Conservation (phyloP, 345 rosid species). For the Hirschfeldia incana region DNA sequence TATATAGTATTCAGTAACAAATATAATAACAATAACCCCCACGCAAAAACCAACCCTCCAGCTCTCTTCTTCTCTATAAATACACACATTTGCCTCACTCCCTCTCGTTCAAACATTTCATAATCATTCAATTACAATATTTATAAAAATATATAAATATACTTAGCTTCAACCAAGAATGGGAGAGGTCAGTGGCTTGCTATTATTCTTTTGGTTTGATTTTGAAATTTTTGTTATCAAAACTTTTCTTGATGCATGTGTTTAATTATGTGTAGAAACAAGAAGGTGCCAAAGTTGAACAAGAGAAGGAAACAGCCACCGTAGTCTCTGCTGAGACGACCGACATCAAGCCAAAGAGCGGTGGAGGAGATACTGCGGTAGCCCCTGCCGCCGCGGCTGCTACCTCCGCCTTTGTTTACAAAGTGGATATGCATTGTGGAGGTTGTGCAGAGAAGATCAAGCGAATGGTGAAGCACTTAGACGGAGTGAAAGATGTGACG, state of each 20-base stretch:
- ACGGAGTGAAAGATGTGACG: slow-evolving; percentile 72
- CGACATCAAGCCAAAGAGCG: slow-evolving; percentile 48
- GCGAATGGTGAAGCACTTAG: slow-evolving; percentile 43
- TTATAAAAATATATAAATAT: not conserved
- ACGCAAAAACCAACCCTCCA: not conserved
- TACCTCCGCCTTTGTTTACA: slow-evolving; percentile 48
- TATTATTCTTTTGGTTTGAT: too few relatives aligned
- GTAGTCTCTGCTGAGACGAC: slow-evolving; percentile 39
- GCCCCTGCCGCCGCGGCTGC: slow-evolving; percentile 29
- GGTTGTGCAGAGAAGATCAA: slow-evolving; percentile 81
- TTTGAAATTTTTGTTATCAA: too few relatives aligned
- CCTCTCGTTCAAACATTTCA: slow-evolving; percentile 33
- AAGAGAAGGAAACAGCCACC: slow-evolving; percentile 45
- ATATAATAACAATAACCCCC: slow-evolving; percentile 14
- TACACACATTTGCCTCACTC: slow-evolving; percentile 37
- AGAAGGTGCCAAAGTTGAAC: slow-evolving; percentile 53
- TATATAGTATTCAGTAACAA: slow-evolving; percentile 8
- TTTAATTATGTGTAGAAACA: slow-evolving; percentile 17
- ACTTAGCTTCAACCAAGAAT: slow-evolving; percentile 31
- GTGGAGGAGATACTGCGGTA: slow-evolving; percentile 25
- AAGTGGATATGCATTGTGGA: slow-evolving; percentile 79
- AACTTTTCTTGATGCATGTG: too few relatives aligned
- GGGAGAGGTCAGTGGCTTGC: slow-evolving; percentile 39
- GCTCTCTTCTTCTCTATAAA: slow-evolving; percentile 42
- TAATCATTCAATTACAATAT: slow-evolving; percentile 2